Evolutionary conservation across 345 rosid species (phyloP), one percentile per base, ranked within the genome.

Genomic region (Populus deltoides): DNA sequence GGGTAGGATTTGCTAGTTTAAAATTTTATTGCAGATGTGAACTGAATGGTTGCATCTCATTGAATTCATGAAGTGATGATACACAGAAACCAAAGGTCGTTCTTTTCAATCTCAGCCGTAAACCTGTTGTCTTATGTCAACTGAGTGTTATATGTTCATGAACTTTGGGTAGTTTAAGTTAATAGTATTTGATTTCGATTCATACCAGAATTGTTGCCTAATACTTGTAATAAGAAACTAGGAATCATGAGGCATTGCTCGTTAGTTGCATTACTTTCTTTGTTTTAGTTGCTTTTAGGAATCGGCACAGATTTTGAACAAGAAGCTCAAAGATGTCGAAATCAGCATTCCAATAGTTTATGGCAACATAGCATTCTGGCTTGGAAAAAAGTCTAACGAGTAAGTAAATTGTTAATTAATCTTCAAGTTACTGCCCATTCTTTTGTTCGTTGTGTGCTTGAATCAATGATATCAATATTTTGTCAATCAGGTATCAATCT

Each of bases 381-480:
- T 92, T 71, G 94, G 94, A 39, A 90, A 92, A 85, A 90, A 88
- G 87, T 94, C 97, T 66, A 90, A 89, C 70, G 97, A 92, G 94
- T 92, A 85, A 86, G 91, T 86, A 41, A 69, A 36, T 17, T 81
- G 67, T 68, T 75, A 16, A 70, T 24, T 47, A 57, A 77, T 38
- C 15, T 55, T 68, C 27, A 43, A 36, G 6, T 57, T 17, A n/a
- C 29, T 47, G 33, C 12, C 31, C 22, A 15, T 62, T 41, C 20
- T 36, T 66, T 70, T 27, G 38, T 39, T 25, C 33, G 8, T 25
- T 33, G 31, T 18, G 20, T 67, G 9, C 31, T 55, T n/a, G 12
- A 45, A 73, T 72, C 18, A 33, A 49, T 72, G 49, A 25, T 59
- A 66, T 43, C 51, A 66, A 49, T 65, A 10, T 49, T 72, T 77